A percentile compares a stretch with the other conserved stretches of the same genome.
Conservation (phyloP, 2,329 filamentous ascomycete species). For the Dryadomyces quercus-mongolicae region DNA sequence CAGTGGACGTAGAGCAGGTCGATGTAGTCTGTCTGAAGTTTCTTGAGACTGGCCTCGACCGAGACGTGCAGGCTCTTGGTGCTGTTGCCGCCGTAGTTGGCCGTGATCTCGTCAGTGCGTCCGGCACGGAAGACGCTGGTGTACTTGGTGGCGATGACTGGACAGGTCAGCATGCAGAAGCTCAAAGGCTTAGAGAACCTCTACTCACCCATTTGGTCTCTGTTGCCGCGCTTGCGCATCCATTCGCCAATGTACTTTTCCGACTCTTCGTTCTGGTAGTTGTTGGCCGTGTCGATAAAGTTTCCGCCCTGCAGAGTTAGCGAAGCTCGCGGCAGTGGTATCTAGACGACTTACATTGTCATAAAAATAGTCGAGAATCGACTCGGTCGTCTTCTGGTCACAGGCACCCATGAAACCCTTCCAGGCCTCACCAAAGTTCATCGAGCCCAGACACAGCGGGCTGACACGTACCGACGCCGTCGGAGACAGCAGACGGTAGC, state of each 20-base stretch:
- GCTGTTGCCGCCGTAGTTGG: constrained; percentile 46
- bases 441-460: constrained; percentile 51
- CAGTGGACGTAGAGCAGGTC: constrained; percentile 46
- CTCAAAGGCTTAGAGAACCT: constrained; percentile 10
- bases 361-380: constrained; percentile 55
- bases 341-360: constrained; percentile 33
- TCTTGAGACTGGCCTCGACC: constrained; percentile 42
- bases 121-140: constrained; percentile 42
- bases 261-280: constrained; percentile 40
- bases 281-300: constrained; percentile 61
- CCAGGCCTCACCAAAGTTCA: constrained; percentile 53
- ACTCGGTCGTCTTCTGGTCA: constrained; percentile 47
- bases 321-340: too few species aligned
- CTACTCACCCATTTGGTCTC: constrained; percentile 46
- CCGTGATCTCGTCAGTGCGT: constrained; percentile 27
- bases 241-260: constrained; percentile 59
- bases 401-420: constrained; percentile 49
- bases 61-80: constrained; percentile 48
- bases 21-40: constrained; percentile 56
- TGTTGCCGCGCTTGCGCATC: constrained; percentile 51
- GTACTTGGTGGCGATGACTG: constrained; percentile 59
- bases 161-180: not conserved
- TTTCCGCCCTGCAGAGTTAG: constrained; percentile 31
- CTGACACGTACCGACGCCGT: constrained; percentile 55
- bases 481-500: constrained; percentile 55